A percentile compares a stretch with the other conserved stretches of the same genome.
Conservation (phyloP, 2,329 filamentous ascomycete genomes). For the Dissoconium aciculare region DNA sequence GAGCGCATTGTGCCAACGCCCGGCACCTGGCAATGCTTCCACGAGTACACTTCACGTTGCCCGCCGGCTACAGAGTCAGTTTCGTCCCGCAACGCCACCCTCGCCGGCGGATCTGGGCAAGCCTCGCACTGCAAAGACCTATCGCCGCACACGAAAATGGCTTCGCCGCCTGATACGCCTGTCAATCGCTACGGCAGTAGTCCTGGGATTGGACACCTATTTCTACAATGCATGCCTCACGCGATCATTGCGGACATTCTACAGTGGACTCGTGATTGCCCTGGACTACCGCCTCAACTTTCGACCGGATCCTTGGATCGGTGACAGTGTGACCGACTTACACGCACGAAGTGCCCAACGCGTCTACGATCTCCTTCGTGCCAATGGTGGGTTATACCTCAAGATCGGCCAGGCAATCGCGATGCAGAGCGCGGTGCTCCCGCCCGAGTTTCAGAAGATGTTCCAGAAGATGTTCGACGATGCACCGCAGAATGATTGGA, state of each 20-base stretch:
- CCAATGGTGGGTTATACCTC: slow-evolving; percentile 85
- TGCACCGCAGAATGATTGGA: slow-evolving; percentile 83
- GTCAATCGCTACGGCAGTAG: slow-evolving; percentile 41
- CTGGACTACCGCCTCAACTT: slow-evolving; percentile 97
- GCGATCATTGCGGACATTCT: slow-evolving; percentile 70
- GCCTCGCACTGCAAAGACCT: slow-evolving; percentile 55
- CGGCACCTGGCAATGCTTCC: slow-evolving; percentile 1
- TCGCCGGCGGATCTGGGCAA: slow-evolving; percentile 64
- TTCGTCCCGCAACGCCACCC: slow-evolving; percentile 44
- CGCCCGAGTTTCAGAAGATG: slow-evolving; percentile 91
- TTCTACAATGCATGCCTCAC: slow-evolving; percentile 66
- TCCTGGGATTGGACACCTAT: slow-evolving; percentile 56
- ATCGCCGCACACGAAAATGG: slow-evolving; percentile 57
- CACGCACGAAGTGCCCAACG: slow-evolving; percentile 74
- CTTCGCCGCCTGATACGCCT: slow-evolving; percentile 55
- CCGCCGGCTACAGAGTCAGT: slow-evolving; percentile 22
- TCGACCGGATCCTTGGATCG: slow-evolving; percentile 58
- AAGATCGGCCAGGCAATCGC: slow-evolving; percentile 98
- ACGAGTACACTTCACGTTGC: slow-evolving; percentile 6
- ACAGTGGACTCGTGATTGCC: slow-evolving; percentile 62
- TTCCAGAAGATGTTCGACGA: slow-evolving; percentile 96
- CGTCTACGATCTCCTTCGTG: slow-evolving; percentile 63
- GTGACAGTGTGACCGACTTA: slow-evolving; percentile 58
- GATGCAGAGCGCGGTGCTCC: slow-evolving; percentile 90
- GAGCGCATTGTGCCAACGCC: slow-evolving; percentile 1